Percentiles rank a stretch among this genome's conserved stretches.
phyloP scores from a whole-genome alignment of 2,329 filamentous ascomycete species.

The Beauveria australis region DNA sequence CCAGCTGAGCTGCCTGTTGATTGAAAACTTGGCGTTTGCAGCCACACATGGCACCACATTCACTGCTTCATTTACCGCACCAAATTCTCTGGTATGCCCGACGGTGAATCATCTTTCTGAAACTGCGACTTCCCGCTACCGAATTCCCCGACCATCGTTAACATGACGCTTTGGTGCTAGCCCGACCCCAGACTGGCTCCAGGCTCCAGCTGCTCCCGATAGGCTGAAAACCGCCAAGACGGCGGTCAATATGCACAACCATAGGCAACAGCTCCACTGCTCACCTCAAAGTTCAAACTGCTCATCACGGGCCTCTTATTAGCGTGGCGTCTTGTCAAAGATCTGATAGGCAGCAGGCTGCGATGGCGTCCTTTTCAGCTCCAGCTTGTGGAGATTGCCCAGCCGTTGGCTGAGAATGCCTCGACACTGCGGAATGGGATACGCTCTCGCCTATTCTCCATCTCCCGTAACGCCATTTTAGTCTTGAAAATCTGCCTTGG shows the following conservation, averaged over 20 bases:
- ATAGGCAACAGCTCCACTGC: slow-evolving; percentile 9
- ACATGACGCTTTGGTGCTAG: not conserved
- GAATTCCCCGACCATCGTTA: not conserved
- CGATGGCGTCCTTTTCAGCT: slow-evolving; percentile 6
- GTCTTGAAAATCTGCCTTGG: slow-evolving; percentile 1
- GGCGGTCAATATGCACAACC: not conserved
- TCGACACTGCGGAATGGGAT: not conserved
- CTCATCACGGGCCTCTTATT: not conserved
- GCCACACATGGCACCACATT: not conserved
- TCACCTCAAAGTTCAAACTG: not conserved
- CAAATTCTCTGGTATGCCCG: not conserved
- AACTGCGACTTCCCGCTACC: not conserved
- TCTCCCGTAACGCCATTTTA: not conserved
- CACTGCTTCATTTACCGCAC: not conserved
- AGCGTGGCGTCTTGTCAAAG: not conserved
- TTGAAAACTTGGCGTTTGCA: not conserved
- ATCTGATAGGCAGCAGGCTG: slow-evolving; percentile 2
- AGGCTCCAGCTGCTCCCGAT: slow-evolving; percentile 5
- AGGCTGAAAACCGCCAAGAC: not conserved
- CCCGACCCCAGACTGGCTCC: not conserved
- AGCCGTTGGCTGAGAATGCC: not conserved
- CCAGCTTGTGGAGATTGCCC: not conserved
- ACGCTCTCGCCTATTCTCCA: not conserved
- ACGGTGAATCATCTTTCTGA: slow-evolving; percentile 20
- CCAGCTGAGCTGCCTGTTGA: not conserved